These are phyloP conservation scores for Cucurbita ficifolia DNA, from an alignment of 306 rosid genomes.

Conservation along the genomic window DNA sequence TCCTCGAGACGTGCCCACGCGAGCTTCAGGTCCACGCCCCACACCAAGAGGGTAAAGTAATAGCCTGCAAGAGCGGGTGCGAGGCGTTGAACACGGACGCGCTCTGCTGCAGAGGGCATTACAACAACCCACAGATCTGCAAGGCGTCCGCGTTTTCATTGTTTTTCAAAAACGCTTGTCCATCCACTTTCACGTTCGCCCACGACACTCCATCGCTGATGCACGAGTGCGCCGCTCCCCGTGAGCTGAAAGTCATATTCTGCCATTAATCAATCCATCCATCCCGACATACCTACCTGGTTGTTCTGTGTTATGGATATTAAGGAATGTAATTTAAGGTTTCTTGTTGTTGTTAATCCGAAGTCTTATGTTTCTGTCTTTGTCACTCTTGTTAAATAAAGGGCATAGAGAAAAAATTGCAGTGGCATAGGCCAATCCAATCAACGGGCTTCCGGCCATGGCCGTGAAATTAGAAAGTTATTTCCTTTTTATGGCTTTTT, in stretches of 20 bases:
- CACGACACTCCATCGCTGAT: conserved; percentile 63
- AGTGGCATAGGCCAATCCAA: too few relatives aligned
- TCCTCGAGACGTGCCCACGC: conserved; percentile 54
- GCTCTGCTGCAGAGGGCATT: conserved; percentile 61
- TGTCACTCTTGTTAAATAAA: too few relatives aligned
- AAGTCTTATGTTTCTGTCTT: too few relatives aligned
- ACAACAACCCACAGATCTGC: conserved; percentile 47
- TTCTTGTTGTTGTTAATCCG: too few relatives aligned
- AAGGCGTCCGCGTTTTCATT: conserved; percentile 29
- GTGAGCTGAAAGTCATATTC: conserved; percentile 82
- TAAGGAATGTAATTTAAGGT: too few relatives aligned
- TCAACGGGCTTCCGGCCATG: too few relatives aligned
- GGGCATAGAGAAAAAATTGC: too few relatives aligned
- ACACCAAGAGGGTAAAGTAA: conserved; percentile 25
- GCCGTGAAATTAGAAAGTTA: too few relatives aligned
- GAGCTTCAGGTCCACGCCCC: conserved; percentile 32
- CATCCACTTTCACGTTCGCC: conserved; percentile 46
- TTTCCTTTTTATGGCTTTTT: too few relatives aligned
- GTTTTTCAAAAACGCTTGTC: conserved; percentile 69
- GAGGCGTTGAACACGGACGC: conserved; percentile 57
- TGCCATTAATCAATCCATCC: conserved; percentile 30
- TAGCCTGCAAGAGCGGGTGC: conserved; percentile 88
- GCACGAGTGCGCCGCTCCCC: conserved; percentile 85
- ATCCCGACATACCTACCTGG: background rate
- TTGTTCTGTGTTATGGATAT: too few relatives aligned